Base-by-base conservation (phyloP, 345 rosid genomes). In the Lepidium africanum region DNA sequence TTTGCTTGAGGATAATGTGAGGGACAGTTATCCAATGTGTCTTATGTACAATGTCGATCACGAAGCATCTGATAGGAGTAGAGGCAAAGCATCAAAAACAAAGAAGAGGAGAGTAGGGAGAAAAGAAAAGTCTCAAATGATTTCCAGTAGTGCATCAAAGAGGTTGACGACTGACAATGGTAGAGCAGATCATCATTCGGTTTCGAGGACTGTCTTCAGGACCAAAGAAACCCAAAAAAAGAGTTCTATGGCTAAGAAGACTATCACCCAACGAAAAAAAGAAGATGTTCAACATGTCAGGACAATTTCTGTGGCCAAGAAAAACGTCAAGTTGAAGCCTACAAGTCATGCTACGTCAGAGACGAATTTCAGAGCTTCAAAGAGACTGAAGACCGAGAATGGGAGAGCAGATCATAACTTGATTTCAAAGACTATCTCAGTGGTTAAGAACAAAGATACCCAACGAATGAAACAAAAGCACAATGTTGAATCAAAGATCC, bases 1-100 rank as follows among this genome's bases (percentile, higher is more conserved):
- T 39, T n/a, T 74, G 39, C 62, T 71, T 49, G 73, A 72, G 69
- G 79, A 76, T 1, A 74, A 64, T 49, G 16, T 23, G 30, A 52
- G 68, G 21, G 71, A 21, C 16, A 39, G 27, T 30, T 14, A 39
- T 36, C 54, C 63, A 1, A 0, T 59, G 77, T 36, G 40, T 14
- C 21, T 50, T 36, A 43, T 7, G 68, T 43, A 59, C 55, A 41
- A 11, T 41, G 52, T 41, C 7, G 59, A 48, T 32, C 5, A 57
- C 7, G 47, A 61, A 35, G 12, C 43, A 53, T 46, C 15, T 12
- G 43, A 17, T 17, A 64, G n/a, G 51, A 49, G 51, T 19, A 17
- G 10, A 63, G 25, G 25, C 41, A 54, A 11, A 55, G 49, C 14
- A 56, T 37, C n/a, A 5, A 37, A 53, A 60, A 12, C 1, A 2